These are phyloP conservation scores for Penicillium verhagenii DNA, from an alignment of 495 filamentous ascomycete genomes.

Conservation along the genomic window DNA sequence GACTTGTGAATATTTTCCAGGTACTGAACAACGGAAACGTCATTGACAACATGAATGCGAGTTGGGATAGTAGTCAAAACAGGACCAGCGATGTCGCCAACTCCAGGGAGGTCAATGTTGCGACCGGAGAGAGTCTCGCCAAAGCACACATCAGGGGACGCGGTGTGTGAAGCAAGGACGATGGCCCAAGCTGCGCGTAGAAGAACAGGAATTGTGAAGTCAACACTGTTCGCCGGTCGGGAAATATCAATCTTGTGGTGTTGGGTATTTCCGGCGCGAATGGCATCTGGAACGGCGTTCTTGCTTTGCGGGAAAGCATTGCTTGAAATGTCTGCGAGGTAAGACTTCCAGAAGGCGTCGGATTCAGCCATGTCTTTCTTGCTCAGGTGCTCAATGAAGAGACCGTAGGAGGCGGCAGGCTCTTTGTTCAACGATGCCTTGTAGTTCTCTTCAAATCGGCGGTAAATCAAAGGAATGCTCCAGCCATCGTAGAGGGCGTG, in stretches of 20 bases:
- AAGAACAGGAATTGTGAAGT: constrained; percentile 47
- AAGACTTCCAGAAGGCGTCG: constrained; percentile 46
- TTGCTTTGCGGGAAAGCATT: constrained; percentile 32
- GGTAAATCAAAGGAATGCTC: constrained; percentile 58
- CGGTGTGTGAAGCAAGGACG: constrained; percentile 44
- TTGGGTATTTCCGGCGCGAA: constrained; percentile 34
- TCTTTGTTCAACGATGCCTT: constrained; percentile 7
- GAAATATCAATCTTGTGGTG: constrained; percentile 24
- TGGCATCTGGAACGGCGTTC: constrained; percentile 22
- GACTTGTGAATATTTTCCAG: constrained; percentile 42
- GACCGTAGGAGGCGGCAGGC: constrained; percentile 29
- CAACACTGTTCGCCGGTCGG: constrained; percentile 16
- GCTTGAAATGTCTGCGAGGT: constrained; percentile 29
- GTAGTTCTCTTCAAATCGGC: constrained; percentile 53
- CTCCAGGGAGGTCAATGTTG: constrained; percentile 48
- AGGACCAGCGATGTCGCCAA: constrained; percentile 52
- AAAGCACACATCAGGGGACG: constrained; percentile 51
- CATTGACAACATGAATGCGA: constrained; percentile 41
- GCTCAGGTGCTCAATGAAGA: constrained; percentile 44
- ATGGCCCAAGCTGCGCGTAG: constrained; percentile 57
- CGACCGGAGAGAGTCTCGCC: constrained; percentile 56
- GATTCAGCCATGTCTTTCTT: constrained; percentile 33
- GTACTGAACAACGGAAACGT: constrained; percentile 35
- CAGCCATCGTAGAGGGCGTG: constrained; percentile 74
- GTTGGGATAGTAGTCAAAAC: constrained; percentile 53